Percentiles rank a stretch among this genome's conserved stretches.
These are phyloP conservation scores for Elsinoe perseae DNA, from an alignment of 2,329 filamentous ascomycete genomes.

Conservation along the genomic window DNA sequence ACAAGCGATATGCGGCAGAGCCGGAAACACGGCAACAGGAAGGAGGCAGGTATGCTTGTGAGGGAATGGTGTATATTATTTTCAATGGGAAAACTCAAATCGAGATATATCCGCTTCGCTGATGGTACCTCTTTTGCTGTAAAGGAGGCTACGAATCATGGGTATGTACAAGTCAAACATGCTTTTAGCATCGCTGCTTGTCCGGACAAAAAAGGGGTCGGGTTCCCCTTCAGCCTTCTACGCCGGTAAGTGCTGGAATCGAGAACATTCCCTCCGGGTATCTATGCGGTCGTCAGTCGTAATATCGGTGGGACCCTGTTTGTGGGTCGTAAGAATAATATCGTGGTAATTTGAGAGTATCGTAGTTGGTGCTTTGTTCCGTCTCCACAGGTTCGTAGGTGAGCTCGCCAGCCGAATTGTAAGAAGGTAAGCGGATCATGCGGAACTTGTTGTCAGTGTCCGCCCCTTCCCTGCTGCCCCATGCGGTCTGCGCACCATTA, in stretches of 20 bases:
- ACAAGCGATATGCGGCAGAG: background rate
- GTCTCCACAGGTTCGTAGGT: background rate
- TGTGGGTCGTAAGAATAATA: conserved; percentile 11
- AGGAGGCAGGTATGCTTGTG: background rate
- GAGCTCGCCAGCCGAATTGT: conserved; percentile 17
- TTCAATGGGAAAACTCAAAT: background rate
- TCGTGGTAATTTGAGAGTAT: conserved; percentile 10
- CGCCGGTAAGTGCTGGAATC: conserved; percentile 7
- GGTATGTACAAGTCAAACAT: conserved; percentile 13
- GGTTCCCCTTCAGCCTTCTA: conserved; percentile 5
- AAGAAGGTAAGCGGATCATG: conserved; percentile 43
- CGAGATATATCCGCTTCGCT: background rate
- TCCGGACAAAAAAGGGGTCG: background rate
- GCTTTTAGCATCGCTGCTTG: conserved; percentile 13
- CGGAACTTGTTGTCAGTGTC: conserved; percentile 72
- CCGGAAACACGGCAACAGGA: background rate
- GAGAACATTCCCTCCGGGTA: conserved; percentile 12
- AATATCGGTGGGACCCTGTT: background rate
- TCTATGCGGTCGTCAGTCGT: conserved; percentile 15
- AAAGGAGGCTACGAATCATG: background rate
- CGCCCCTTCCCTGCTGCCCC: conserved; percentile 88
- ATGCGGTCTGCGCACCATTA: conserved; percentile 62
- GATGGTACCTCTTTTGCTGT: background rate
- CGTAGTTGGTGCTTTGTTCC: conserved; percentile 19
- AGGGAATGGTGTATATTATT: background rate